Evolutionary conservation across 345 rosid genomes (phyloP).

Genomic region (Psidium friedrichsthalianum): DNA sequence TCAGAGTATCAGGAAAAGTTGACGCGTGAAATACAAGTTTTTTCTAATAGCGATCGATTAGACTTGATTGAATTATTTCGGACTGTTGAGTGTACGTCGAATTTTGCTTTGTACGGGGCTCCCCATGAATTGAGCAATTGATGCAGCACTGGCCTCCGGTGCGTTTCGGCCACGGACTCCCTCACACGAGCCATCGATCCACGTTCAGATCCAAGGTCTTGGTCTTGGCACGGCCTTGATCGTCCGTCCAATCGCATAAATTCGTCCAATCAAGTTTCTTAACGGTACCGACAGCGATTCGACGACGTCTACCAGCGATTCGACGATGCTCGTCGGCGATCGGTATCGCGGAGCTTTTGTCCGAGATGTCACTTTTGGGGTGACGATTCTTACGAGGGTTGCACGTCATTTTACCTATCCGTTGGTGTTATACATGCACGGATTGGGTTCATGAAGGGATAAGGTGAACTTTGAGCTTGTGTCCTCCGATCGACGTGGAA

Average conservation of each 20-base stretch:
- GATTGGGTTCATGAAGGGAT: no score
- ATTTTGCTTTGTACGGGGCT: no score
- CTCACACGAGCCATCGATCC: no score
- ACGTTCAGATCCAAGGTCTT: neutral
- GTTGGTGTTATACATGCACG: neutral
- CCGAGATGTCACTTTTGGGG: neutral
- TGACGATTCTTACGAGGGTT: neutral
- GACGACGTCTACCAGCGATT: no score
- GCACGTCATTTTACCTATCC: neutral
- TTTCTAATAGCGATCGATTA: neutral
- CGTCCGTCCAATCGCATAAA: neutral
- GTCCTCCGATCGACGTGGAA: no score
- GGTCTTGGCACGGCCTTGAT: neutral
- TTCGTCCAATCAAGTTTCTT: neutral
- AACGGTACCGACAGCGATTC: neutral
- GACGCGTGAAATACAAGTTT: neutral
- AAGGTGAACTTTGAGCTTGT: no score
- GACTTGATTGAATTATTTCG: neutral
- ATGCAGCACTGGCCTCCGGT: no score
- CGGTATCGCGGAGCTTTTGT: fast-evolving
- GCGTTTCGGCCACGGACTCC: no score
- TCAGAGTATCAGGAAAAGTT: neutral
- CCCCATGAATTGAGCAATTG: no score
- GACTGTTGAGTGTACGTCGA: neutral
- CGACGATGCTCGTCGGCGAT: neutral